Percentiles rank a stretch among this genome's conserved stretches.
Evolutionary conservation across 2,329 filamentous ascomycete genomes (phyloP).

Genomic region (Tolypocladium inflatum): DNA sequence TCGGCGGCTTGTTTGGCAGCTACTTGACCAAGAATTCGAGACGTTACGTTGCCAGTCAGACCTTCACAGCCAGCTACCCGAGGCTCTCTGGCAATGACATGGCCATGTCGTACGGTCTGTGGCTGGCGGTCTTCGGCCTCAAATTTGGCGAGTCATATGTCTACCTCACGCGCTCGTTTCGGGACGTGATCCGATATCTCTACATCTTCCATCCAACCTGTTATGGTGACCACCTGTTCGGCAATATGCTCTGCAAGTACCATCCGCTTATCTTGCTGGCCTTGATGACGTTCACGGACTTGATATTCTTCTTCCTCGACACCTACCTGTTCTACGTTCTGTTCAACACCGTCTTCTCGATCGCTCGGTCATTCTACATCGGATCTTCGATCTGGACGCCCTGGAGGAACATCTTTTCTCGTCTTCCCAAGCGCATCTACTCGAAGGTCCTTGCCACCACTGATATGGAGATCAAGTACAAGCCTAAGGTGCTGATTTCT

Average conservation of each 20-base stretch:
- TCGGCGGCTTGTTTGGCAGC: constrained; percentile 90
- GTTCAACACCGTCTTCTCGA: constrained; percentile 86
- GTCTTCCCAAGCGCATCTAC: constrained; percentile 96
- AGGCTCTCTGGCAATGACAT: constrained; percentile 83
- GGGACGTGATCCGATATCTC: constrained; percentile 86
- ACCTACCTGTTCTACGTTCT: constrained; percentile 98
- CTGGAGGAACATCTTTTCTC: constrained; percentile 98
- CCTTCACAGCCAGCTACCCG: constrained; percentile 92
- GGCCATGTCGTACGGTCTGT: constrained; percentile 95
- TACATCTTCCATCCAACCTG: constrained; percentile 76
- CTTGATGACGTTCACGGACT: constrained; percentile 87
- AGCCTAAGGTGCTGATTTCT: constrained; percentile 96
- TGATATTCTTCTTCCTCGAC: constrained; percentile 97
- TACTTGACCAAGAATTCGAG: constrained; percentile 89
- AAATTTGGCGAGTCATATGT: constrained; percentile 92
- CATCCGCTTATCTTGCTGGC: constrained; percentile 78
- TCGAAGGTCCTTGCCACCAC: constrained; percentile 96
- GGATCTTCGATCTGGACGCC: constrained; percentile 98
- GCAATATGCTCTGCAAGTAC: constrained; percentile 57
- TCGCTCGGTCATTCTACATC: constrained; percentile 93
- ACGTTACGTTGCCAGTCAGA: constrained; percentile 93
- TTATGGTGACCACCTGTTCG: constrained; percentile 61
- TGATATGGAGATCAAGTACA: constrained; percentile 99
- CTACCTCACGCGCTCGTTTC: constrained; percentile 85
- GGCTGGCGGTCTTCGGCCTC: constrained; percentile 79